Evolutionary conservation across 352 stramenopile species (phyloP), one percentile per base, ranked within the genome.

Genomic region (Phytophthora fragariae): DNA sequence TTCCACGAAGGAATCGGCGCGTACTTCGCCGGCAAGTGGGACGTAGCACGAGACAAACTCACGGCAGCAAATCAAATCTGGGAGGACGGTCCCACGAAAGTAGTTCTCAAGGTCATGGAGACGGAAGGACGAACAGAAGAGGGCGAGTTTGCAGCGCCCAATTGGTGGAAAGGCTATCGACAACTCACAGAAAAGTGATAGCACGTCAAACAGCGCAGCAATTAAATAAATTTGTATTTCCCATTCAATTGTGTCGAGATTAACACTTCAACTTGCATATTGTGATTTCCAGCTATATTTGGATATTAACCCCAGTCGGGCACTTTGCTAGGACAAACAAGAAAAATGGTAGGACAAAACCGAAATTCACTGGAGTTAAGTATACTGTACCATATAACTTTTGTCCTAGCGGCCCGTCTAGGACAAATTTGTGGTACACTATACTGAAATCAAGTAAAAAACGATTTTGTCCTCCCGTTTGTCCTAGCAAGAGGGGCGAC

Each of bases 11-110:
- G 97, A 17, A 93, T 98, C n/a, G 82, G 90, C 12, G 77, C 91
- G 9, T 99, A 99, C 68, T 94, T 99, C 49, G 81, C 84, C 5
- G 97, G 97, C 41, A 92, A 98, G 61, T 99, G 97, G 95, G 82
- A 90, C 21, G 52, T 84, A 7, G 96, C 94, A 33, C 88, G 92
- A 44, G 68, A 89, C 33, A 88, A 90, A 46, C 82, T 99, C 15
- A 92, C 89, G 3, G 60, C 79, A 17, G 95, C 96, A 9, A 97
- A 98, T 61, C 95, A 98, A 62, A 92, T 98, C 49, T 91, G 95
- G 88, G 88, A 93, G 57, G 90, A 95, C 61, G 92, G 88, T 0
- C 88, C 87, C 9, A 94, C 86, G 5, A 95, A 98, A 61, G 96
- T 98, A n/a, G 92, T 98, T 37, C 89, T 94, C 37, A 90, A 92